These are phyloP conservation scores for Phytophthora sansomeana DNA, from an alignment of 352 stramenopile species.

Conservation along the genomic window DNA sequence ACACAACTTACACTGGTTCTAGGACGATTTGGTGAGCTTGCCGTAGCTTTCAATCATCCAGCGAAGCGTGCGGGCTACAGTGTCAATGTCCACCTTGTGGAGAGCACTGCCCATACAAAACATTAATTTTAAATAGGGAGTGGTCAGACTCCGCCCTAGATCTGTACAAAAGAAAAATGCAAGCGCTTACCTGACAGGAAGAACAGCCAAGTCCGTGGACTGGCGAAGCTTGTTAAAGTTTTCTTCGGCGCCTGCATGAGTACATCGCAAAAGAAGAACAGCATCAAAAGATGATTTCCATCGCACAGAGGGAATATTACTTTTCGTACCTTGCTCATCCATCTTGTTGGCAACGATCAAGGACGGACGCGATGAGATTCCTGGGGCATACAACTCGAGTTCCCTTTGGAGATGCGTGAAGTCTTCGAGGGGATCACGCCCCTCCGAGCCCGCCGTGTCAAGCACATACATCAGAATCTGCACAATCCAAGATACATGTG, in stretches of 20 bases:
- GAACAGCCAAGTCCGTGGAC: conserved; percentile 74
- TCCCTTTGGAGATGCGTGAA: conserved; percentile 85
- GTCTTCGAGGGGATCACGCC: conserved; percentile 78
- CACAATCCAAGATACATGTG: background rate
- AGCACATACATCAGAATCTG: conserved; percentile 90
- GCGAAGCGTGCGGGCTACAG: conserved; percentile 71
- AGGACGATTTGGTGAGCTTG: conserved; percentile 65
- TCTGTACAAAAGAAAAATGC: background rate
- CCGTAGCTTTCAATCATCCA: conserved; percentile 76
- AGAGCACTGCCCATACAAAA: conserved; percentile 54
- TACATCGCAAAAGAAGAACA: background rate
- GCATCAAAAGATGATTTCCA: background rate
- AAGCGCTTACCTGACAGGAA: conserved; percentile 73
- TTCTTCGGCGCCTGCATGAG: conserved; percentile 63
- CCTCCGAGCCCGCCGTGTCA: conserved; percentile 82
- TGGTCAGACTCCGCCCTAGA: background rate
- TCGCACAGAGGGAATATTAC: background rate
- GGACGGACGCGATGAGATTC: conserved; percentile 86
- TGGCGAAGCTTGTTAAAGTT: conserved; percentile 81
- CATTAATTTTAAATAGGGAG: background rate
- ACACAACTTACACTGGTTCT: conserved; percentile 26
- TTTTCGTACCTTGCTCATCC: conserved; percentile 67
- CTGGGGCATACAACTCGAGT: conserved; percentile 86
- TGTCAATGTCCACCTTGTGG: conserved; percentile 90
- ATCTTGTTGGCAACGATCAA: conserved; percentile 93